These are phyloP conservation scores for Aureobasidium subglaciale DNA, from an alignment of 2,329 filamentous ascomycete genomes.

Conservation along the genomic window DNA sequence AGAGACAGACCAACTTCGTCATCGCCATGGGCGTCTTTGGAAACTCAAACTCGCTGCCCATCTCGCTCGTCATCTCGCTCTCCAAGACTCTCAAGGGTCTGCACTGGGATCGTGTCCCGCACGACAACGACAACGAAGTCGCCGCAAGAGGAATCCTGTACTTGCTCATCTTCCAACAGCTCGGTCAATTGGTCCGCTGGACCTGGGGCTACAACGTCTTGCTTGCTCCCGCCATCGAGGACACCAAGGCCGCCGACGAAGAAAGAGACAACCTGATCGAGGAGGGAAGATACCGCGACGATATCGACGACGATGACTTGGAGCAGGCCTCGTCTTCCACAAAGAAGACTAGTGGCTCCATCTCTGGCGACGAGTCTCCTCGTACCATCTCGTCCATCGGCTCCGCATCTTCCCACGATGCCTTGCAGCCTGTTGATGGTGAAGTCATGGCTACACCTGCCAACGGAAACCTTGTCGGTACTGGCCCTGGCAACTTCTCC, in stretches of 20 bases:
- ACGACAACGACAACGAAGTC: slow-evolving; percentile 93
- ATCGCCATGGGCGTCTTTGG: slow-evolving; percentile 96
- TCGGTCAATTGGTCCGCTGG: slow-evolving; percentile 92
- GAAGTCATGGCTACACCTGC: slow-evolving; percentile 37
- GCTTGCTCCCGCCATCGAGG: slow-evolving; percentile 73
- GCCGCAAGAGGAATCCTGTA: slow-evolving; percentile 91
- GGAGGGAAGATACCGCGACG: slow-evolving; percentile 49
- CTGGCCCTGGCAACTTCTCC: slow-evolving; percentile 32
- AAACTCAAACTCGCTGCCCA: slow-evolving; percentile 95
- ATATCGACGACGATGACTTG: slow-evolving; percentile 37
- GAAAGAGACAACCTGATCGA: slow-evolving; percentile 35
- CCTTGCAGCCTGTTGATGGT: slow-evolving; percentile 25
- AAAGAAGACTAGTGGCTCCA: slow-evolving; percentile 34
- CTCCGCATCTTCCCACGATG: slow-evolving; percentile 23
- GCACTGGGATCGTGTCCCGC: slow-evolving; percentile 85
- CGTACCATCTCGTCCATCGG: slow-evolving; percentile 25
- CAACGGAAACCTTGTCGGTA: slow-evolving; percentile 40
- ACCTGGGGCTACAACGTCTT: slow-evolving; percentile 97
- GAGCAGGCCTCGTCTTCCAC: slow-evolving; percentile 28
- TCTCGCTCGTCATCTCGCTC: slow-evolving; percentile 88
- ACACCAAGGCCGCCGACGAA: slow-evolving; percentile 51
- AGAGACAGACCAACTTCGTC: slow-evolving; percentile 86
- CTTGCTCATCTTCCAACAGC: slow-evolving; percentile 92
- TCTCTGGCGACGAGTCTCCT: slow-evolving; percentile 40
- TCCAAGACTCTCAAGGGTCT: slow-evolving; percentile 86